Base-by-base conservation (phyloP, 768 basidiomycete genomes). In the Serendipita sp. region DNA sequence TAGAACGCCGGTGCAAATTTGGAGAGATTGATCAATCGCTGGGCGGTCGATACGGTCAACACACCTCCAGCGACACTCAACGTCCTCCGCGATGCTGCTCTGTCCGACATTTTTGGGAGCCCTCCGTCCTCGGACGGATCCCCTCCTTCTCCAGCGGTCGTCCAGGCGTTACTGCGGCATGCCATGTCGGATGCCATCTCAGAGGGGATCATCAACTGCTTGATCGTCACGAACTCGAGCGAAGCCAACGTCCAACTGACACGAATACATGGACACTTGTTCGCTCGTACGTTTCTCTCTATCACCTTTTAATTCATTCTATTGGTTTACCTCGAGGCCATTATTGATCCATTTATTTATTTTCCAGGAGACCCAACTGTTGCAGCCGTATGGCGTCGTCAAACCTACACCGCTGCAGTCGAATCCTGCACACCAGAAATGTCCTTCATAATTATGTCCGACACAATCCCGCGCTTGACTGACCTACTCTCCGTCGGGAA, bases 321-420 rank as follows among this genome's bases (percentile, higher is more conserved):
- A 32, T 5, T 51, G 8, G 2, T 51, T 8, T 51, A 51, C 30
- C 13, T 24, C 24, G 24, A 24, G 1, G 24, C 24, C 24, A 24
- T 24, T 24, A 24, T 24, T 24, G 24, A 24, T 24, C 24, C 24
- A 24, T 41, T 41, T 13, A 5, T 13, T 13, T 13, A 7, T 30
- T 62, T 15, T 63, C 47, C 69, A 92, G 89, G 88, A 62, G 88
- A 92, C 70, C 85, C 91, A 11, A 85, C 88, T 3, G 89, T 93
- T n/a, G 91, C 91, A 0, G 81, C 83, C 45, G 90, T 93, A 18
- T 93, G 91, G 91, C 83, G 91, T 28, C 82, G 89, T 10, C 90
- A 93, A 72, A 92, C 90, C 2, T 92, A 91, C 75, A 86, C 87
- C 10, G 90, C 90, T 0, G 89, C 90, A 3, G 86, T 93, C 63